Evolutionary conservation across 106 monocot species (phyloP), one percentile per base, ranked within the genome.

Genomic region (Acorus gramineus): DNA sequence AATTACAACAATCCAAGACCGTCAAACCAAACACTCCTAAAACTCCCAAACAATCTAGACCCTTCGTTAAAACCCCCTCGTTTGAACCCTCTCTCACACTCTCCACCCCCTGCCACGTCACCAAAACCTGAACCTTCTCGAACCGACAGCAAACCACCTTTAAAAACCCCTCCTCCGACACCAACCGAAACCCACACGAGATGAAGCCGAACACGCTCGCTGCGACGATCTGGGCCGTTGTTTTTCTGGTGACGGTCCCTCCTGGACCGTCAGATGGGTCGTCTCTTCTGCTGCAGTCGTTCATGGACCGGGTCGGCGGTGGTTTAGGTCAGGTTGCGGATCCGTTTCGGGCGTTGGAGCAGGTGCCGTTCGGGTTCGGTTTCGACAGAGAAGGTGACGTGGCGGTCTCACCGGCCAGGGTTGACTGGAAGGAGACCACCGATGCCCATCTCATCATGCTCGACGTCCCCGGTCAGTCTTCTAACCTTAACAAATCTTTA

Each of bases 351-450:
- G 65, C 84, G 4, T 76, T 87, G 44, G 86, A 92, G 69, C 86
- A 92, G 14, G 49, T 81, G 2, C 91, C 91, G 0, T 87, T 86
- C 60, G 80, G 28, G 28, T 28, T 28, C 28, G 28, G 68, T 11
- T 64, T 90, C 3, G 86, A 83, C 64, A 74, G 69, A 1, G 90
- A 80, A 52, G 82, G 63, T 47, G 60, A 71, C 54, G 63, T 59
- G 4, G 60, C 55, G 12, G 44, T 81, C 42, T 12, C 68, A 2
- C 70, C 78, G 14, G 91, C 84, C 46, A 53, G 80, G 4, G 84
- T 82, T 42, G 87, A 92, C 68, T 92, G 91, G 91, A 84, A 84
- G 59, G 91, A 92, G 74, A 92, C 91, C 5, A 55, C 81, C 14
- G 60, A 53, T 7, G 66, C 84, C 43, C 91, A 92, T 58, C 53